These are phyloP conservation scores for Aspergillus arachidicola DNA, from an alignment of 2,329 filamentous ascomycete genomes.

Conservation along the genomic window DNA sequence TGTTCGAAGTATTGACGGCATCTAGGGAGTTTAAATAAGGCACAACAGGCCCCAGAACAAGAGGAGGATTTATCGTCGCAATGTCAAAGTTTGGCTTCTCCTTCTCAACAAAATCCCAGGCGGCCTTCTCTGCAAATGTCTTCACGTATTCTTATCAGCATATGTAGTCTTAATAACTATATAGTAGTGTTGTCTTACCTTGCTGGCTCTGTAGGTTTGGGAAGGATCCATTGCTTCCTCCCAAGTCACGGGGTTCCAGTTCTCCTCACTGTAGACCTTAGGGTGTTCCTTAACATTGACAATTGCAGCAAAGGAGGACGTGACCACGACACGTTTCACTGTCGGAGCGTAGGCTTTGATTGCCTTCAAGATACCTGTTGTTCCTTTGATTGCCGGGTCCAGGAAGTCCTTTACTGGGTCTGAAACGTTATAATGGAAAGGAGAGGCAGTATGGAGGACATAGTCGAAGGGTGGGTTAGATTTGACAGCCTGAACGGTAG, in stretches of 20 bases:
- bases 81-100: constrained; percentile 62
- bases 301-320: constrained; percentile 70
- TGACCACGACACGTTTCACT: constrained; percentile 74
- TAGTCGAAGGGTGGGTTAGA: constrained; percentile 69
- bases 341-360: constrained; percentile 63
- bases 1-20: constrained; percentile 73
- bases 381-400: constrained; percentile 65
- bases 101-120: constrained; percentile 64
- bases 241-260: constrained; percentile 50
- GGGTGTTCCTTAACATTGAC: constrained; percentile 49
- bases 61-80: constrained; percentile 63
- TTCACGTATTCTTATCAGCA: constrained; percentile 20
- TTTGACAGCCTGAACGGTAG: constrained; percentile 50
- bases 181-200: constrained; percentile 41
- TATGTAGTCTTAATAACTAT: not conserved
- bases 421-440: constrained; percentile 73
- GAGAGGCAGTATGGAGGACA: constrained; percentile 74
- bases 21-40: constrained; percentile 65
- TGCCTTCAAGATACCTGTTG: constrained; percentile 63
- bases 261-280: constrained; percentile 40
- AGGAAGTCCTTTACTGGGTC: constrained; percentile 66
- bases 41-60: constrained; percentile 65
- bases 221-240: constrained; percentile 42
- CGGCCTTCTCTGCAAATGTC: constrained; percentile 66
- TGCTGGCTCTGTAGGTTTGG: constrained; percentile 53